A percentile compares a stretch with the other conserved stretches of the same genome.
phyloP scores from a whole-genome alignment of 148 eudicot species.

The Chenopodium formosanum region DNA sequence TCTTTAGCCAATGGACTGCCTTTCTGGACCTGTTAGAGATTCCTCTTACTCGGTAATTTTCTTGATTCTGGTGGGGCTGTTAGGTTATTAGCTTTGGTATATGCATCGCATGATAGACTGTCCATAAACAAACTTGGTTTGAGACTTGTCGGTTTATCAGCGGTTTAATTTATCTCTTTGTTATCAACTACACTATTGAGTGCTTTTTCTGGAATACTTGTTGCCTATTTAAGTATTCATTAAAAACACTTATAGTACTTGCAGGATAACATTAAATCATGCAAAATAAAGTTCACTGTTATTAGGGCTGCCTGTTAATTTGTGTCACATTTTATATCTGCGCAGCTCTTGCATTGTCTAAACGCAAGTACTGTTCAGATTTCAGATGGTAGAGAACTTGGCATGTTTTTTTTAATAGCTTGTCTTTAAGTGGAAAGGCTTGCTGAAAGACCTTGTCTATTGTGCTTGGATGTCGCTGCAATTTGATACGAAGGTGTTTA shows the following conservation, averaged over 20 bases:
- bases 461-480: background rate
- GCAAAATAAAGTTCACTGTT: background rate
- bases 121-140: no score
- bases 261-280: background rate
- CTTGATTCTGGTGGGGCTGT: constrained; percentile 1
- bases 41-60: constrained; percentile 73
- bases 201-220: background rate
- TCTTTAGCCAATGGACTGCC: constrained; percentile 99
- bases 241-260: background rate
- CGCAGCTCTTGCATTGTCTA: constrained; percentile 12
- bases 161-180: background rate
- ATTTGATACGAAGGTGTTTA: background rate
- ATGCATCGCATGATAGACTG: background rate
- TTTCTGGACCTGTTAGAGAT: constrained; percentile 90
- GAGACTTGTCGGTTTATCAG: background rate
- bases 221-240: background rate
- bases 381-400: no score
- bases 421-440: background rate
- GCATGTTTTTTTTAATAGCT: no score
- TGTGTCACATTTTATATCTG: background rate
- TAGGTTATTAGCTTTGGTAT: background rate
- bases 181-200: background rate
- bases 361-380: no score
- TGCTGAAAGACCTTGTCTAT: background rate
- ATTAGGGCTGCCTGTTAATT: background rate